Percentiles rank a stretch among this genome's conserved stretches.
These are phyloP conservation scores for Suillus subluteus DNA, from an alignment of 768 basidiomycete species.

Conservation along the genomic window DNA sequence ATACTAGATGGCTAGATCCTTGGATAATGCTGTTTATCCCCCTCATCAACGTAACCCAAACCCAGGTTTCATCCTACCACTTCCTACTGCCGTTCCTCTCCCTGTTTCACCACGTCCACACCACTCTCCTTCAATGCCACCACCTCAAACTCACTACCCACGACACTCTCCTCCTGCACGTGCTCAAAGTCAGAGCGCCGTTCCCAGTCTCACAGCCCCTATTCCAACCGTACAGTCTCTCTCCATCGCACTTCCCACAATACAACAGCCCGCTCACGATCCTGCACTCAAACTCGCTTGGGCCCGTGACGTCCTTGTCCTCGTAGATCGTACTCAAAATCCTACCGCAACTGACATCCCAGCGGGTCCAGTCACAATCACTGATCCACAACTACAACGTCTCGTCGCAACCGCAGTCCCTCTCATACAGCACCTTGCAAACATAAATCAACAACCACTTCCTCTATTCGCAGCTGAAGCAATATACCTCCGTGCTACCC, in stretches of 20 bases:
- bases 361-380: constrained; percentile 55
- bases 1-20: constrained; percentile 62
- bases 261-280: constrained; percentile 60
- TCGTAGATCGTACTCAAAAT: constrained; percentile 62
- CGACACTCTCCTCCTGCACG: constrained; percentile 20
- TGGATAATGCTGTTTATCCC: constrained; percentile 51
- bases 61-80: constrained; percentile 17
- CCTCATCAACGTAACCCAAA: constrained; percentile 21
- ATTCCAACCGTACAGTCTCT: constrained; percentile 70
- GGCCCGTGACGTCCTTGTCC: constrained; percentile 81
- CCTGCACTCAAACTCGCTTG: constrained; percentile 71
- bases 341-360: constrained; percentile 45
- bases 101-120: constrained; percentile 25
- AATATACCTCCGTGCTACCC: constrained; percentile 71
- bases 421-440: constrained; percentile 61
- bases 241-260: constrained; percentile 47
- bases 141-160: too few relatives aligned
- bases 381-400: constrained; percentile 60
- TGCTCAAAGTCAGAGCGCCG: constrained; percentile 20
- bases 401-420: constrained; percentile 69
- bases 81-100: constrained; percentile 21
- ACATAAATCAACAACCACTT: constrained; percentile 37
- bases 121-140: constrained; percentile 23
- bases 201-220: constrained; percentile 64
- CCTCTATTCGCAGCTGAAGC: constrained; percentile 66